A percentile compares a stretch with the other conserved stretches of the same genome.
These are phyloP conservation scores for Yarrowia deformans DNA, from an alignment of 805 yeast genomes.

Conservation along the genomic window DNA sequence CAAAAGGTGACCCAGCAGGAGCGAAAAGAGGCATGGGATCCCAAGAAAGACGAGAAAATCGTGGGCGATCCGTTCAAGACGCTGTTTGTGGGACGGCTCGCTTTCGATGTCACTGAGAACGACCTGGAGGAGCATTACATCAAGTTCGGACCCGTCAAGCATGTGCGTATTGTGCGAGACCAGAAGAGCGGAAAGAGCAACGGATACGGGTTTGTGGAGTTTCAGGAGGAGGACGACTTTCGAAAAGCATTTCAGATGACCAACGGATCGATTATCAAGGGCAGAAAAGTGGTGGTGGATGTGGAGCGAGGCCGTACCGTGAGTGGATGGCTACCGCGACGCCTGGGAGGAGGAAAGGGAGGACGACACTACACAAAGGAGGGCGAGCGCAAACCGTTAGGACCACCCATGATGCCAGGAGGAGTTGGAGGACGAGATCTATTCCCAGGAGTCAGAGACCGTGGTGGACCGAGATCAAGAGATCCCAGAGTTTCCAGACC, in stretches of 20 bases:
- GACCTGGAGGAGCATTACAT: conserved; percentile 70
- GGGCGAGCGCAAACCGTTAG: conserved; percentile 42
- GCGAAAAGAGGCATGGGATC: conserved; percentile 58
- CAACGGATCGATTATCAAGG: conserved; percentile 60
- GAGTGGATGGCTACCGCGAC: conserved; percentile 52
- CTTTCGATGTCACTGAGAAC: conserved; percentile 67
- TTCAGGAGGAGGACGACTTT: conserved; percentile 60
- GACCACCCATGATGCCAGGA: conserved; percentile 35
- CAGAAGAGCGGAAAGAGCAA: conserved; percentile 61
- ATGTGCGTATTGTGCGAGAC: conserved; percentile 64
- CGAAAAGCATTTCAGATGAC: conserved; percentile 63
- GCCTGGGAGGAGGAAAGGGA: conserved; percentile 91
- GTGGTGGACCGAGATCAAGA: conserved; percentile 36
- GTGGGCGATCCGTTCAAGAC: conserved; percentile 79
- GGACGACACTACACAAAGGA: conserved; percentile 69
- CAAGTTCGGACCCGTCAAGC: conserved; percentile 74
- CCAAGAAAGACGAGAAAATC: conserved; percentile 62
- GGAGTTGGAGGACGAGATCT: conserved; percentile 40
- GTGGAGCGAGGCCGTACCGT: conserved; percentile 53
- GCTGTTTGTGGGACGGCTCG: conserved; percentile 76
- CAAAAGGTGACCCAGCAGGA: conserved; percentile 50
- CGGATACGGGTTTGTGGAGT: conserved; percentile 88
- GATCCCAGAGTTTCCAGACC: conserved; percentile 35
- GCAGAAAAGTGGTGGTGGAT: conserved; percentile 58
- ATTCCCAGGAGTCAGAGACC: conserved; percentile 41